phyloP scores from a whole-genome alignment of 371 early-diverging fungal genomes.

The Mortierella sp. region DNA sequence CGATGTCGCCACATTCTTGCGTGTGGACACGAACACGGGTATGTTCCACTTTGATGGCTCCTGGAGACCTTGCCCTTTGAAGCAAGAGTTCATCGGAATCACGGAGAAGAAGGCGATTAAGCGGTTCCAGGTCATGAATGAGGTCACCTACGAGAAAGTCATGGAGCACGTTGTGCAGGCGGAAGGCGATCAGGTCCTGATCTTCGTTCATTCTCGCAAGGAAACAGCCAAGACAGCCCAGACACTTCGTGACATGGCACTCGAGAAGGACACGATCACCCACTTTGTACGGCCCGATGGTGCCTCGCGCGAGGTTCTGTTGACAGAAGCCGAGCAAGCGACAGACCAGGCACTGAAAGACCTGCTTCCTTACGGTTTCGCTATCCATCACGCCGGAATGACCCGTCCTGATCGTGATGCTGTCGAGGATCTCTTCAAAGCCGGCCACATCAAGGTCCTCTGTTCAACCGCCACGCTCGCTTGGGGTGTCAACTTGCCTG shows the following conservation, averaged over 20 bases:
- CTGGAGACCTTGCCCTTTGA: conserved; percentile 95
- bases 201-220: conserved; percentile 98
- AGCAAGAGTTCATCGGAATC: conserved; percentile 92
- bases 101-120: conserved; percentile 95
- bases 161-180: conserved; percentile 80
- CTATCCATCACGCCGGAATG: conserved; percentile 99
- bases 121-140: conserved; percentile 95
- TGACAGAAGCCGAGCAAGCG: conserved; percentile 82
- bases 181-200: conserved; percentile 91
- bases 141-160: conserved; percentile 93
- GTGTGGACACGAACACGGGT: conserved; percentile 84
- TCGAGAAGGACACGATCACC: conserved; percentile 86
- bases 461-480: conserved; percentile 99
- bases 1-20: conserved; percentile 97
- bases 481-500: conserved; percentile 99
- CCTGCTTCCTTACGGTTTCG: conserved; percentile 94
- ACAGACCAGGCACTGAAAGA: conserved; percentile 89
- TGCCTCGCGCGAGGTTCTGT: conserved; percentile 86
- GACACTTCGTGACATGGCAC: conserved; percentile 89
- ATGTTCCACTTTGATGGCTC: conserved; percentile 95
- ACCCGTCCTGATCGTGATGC: conserved; percentile 91
- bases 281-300: conserved; percentile 84
- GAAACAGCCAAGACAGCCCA: conserved; percentile 97
- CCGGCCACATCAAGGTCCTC: conserved; percentile 93
- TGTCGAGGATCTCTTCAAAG: conserved; percentile 96